A percentile compares a stretch with the other conserved stretches of the same genome.
These are phyloP conservation scores for Rhynchospora tenuis DNA, from an alignment of 176 grass and related monocot species.

Conservation along the genomic window DNA sequence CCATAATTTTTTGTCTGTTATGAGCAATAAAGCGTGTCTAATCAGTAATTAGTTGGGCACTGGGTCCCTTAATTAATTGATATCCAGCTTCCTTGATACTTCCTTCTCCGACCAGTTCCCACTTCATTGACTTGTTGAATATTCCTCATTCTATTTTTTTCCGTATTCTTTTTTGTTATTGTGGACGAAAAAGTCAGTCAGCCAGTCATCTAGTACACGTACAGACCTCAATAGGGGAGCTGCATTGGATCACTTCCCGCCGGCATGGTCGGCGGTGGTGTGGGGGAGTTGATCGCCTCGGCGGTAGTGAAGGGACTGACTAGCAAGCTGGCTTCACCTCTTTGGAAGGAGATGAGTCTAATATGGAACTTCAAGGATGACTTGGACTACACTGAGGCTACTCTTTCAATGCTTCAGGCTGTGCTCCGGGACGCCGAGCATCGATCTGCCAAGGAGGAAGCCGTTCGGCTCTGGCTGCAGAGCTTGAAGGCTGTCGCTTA, in stretches of 20 bases:
- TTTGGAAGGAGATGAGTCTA: neutral
- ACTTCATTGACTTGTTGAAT: too few relatives aligned
- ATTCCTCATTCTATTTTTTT: too few relatives aligned
- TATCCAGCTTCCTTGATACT: too few relatives aligned
- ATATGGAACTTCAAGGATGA: slow-evolving; percentile 18
- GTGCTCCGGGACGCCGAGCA: slow-evolving; percentile 27
- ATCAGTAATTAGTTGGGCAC: too few relatives aligned
- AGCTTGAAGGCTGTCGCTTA: slow-evolving; percentile 23
- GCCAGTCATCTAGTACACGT: neutral
- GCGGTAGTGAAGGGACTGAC: slow-evolving; percentile 15
- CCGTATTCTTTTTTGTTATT: too few relatives aligned
- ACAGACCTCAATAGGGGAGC: neutral
- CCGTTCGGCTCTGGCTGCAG: slow-evolving; percentile 10
- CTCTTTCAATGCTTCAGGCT: neutral
- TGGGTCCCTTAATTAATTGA: too few relatives aligned
- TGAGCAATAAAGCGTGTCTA: too few relatives aligned
- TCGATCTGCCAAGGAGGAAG: neutral
- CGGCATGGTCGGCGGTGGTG: slow-evolving; percentile 2
- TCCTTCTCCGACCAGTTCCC: too few relatives aligned
- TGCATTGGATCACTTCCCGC: neutral
- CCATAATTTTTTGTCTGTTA: too few relatives aligned
- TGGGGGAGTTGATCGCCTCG: slow-evolving; percentile 10
- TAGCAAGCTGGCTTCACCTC: neutral
- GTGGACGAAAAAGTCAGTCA: too few relatives aligned
- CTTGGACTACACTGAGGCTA: neutral